Percentiles rank a stretch among this genome's conserved stretches.
Evolutionary conservation across 495 filamentous ascomycete species (phyloP).

Genomic region (Penicillium cataractarum): DNA sequence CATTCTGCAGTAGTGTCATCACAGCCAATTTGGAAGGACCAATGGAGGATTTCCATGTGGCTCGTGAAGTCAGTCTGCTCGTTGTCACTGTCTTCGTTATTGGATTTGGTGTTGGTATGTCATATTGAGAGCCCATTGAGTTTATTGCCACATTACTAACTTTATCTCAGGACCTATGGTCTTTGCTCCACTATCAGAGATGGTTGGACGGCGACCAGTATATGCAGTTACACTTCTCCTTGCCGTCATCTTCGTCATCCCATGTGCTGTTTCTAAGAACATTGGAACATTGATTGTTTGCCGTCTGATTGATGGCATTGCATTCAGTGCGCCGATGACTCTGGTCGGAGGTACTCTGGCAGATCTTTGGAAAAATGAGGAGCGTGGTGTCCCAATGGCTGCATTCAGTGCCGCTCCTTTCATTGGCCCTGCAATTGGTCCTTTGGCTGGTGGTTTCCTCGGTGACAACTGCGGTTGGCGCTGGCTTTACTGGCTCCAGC

Average conservation of each 20-base stretch:
- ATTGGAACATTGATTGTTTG: conserved; percentile 74
- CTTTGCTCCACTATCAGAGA: conserved; percentile 77
- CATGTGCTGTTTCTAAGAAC: conserved; percentile 74
- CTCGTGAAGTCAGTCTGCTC: conserved; percentile 67
- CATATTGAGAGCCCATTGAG: neutral
- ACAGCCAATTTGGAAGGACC: conserved; percentile 70
- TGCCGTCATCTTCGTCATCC: conserved; percentile 76
- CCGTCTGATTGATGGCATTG: conserved; percentile 76
- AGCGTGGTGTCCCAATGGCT: conserved; percentile 85
- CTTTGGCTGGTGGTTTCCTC: conserved; percentile 76
- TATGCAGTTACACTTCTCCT: conserved; percentile 59
- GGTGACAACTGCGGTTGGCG: conserved; percentile 71
- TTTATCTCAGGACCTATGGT: conserved; percentile 64
- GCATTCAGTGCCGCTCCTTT: conserved; percentile 81
- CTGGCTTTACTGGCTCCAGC: conserved; percentile 85
- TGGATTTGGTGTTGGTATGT: conserved; percentile 73
- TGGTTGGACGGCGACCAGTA: conserved; percentile 68
- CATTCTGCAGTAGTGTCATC: conserved; percentile 64
- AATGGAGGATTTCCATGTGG: conserved; percentile 61
- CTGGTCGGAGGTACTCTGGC: conserved; percentile 78
- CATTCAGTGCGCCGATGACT: conserved; percentile 83
- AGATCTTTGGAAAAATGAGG: conserved; percentile 82
- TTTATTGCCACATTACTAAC: conserved; percentile 17
- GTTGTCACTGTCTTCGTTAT: conserved; percentile 75
- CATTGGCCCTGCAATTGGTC: conserved; percentile 72